These are phyloP conservation scores for Pleurotus djamor DNA, from an alignment of 768 basidiomycete genomes.

Conservation along the genomic window DNA sequence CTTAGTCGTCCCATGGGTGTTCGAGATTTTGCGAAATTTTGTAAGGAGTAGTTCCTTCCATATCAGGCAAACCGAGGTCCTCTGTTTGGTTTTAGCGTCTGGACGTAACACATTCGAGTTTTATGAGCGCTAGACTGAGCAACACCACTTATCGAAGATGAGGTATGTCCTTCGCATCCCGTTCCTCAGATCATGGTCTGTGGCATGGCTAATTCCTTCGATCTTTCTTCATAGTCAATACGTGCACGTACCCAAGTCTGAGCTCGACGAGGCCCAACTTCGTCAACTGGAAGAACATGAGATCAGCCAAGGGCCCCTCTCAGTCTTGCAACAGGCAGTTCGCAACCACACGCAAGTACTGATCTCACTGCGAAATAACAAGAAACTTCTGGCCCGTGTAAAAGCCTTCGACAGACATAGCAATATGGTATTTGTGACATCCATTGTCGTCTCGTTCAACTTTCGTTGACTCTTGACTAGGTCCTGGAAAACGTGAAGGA, in stretches of 20 bases:
- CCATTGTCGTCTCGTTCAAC: conserved; percentile 5
- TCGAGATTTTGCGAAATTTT: conserved; percentile 5
- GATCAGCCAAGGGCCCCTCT: conserved; percentile 96
- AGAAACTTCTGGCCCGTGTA: conserved; percentile 92
- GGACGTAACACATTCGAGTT: not conserved
- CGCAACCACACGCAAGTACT: conserved; percentile 97
- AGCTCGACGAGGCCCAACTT: conserved; percentile 95
- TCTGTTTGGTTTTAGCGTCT: not conserved
- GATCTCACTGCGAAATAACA: conserved; percentile 97
- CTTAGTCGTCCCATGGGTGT: conserved; percentile 69
- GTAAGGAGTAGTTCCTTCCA: not conserved
- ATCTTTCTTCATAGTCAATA: conserved; percentile 70
- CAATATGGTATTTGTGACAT: conserved; percentile 73
- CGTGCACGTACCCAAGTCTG: conserved; percentile 94
- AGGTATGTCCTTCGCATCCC: not conserved
- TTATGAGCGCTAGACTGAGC: not conserved
- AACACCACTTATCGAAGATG: not conserved
- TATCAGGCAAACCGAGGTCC: not conserved
- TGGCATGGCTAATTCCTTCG: not conserved
- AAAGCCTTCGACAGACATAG: conserved; percentile 99
- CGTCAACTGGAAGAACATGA: conserved; percentile 97
- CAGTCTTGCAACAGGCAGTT: conserved; percentile 95
- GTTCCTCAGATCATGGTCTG: not conserved
- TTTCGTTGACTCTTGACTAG: conserved; percentile 32
- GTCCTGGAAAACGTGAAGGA: conserved; percentile 98